Evolutionary conservation across 73 alveolate genomes (phyloP).

Genomic region (Paramecium sexaurelia): DNA sequence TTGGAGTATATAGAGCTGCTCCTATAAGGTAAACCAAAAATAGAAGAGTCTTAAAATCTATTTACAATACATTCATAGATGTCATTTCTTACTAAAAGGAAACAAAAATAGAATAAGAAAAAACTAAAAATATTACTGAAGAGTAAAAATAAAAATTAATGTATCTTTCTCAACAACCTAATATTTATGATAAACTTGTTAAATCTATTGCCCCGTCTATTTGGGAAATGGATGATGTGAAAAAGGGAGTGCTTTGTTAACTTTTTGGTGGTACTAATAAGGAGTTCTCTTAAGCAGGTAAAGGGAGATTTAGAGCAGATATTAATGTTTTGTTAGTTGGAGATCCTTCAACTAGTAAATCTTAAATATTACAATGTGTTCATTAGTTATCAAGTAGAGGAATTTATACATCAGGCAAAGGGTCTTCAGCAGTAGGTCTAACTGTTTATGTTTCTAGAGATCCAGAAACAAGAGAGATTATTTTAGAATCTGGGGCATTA

Average conservation of each 20-base stretch:
- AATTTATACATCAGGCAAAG: constrained; percentile 98
- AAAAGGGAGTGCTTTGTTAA: constrained; percentile 90
- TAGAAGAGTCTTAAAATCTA: constrained; percentile 90
- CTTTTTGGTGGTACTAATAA: constrained; percentile 97
- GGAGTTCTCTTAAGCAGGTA: constrained; percentile 86
- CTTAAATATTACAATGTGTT: constrained; percentile 93
- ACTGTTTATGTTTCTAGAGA: constrained; percentile 99
- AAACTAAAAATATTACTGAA: constrained; percentile 79
- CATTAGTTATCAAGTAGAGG: constrained; percentile 97
- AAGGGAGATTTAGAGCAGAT: constrained; percentile 95
- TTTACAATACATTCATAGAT: constrained; percentile 96
- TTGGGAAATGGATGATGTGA: constrained; percentile 97
- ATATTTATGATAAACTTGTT: constrained; percentile 86
- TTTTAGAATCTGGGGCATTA: constrained; percentile 98
- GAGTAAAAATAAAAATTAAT: constrained; percentile 81
- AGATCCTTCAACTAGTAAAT: constrained; percentile 99
- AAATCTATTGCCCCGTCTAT: constrained; percentile 98
- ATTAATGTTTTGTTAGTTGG: constrained; percentile 97
- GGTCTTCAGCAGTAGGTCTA: constrained; percentile 99
- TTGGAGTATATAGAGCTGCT: constrained; percentile 98
- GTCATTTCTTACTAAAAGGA: constrained; percentile 89
- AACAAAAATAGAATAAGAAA: constrained; percentile 82
- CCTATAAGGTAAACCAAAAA: constrained; percentile 84
- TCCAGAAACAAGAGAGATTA: constrained; percentile 98
- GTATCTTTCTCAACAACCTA: constrained; percentile 81